Evolutionary conservation across 1,284 basidiomycete genomes (phyloP).

Genomic region (Takashimella koratensis): DNA sequence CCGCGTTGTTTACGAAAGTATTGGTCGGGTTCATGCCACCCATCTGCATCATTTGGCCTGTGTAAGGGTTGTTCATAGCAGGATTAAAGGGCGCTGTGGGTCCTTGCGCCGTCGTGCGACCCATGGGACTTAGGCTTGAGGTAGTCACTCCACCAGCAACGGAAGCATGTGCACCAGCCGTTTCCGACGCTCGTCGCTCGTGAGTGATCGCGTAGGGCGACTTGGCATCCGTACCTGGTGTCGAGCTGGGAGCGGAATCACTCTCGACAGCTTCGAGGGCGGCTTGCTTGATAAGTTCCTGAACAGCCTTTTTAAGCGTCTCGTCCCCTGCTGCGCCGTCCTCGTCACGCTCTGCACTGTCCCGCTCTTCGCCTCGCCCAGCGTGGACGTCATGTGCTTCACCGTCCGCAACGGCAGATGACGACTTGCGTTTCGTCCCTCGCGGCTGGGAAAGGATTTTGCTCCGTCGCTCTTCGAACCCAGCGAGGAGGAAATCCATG

Average conservation of each 20-base stretch:
- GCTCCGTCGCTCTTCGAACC: slow-evolving; percentile 5
- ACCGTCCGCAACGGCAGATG: background rate
- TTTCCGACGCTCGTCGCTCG: background rate
- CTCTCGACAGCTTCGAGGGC: background rate
- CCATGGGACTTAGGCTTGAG: background rate
- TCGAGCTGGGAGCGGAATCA: background rate
- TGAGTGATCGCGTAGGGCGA: background rate
- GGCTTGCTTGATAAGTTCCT: background rate
- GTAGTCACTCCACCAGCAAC: background rate
- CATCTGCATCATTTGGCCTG: background rate
- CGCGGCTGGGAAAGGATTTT: background rate
- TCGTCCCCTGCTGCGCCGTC: background rate
- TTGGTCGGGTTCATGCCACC: background rate
- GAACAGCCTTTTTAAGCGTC: background rate
- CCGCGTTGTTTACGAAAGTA: no score
- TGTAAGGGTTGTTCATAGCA: background rate
- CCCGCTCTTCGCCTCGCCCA: background rate
- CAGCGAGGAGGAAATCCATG: slow-evolving; percentile 42
- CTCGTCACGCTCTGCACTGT: background rate
- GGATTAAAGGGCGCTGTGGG: background rate
- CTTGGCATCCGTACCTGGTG: background rate
- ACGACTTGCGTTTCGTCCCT: background rate
- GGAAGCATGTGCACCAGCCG: background rate
- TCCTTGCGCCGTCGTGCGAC: background rate
- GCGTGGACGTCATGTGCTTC: background rate